Evolutionary conservation across 331 rosid species (phyloP).

Genomic region (Prunus yedoensis): DNA sequence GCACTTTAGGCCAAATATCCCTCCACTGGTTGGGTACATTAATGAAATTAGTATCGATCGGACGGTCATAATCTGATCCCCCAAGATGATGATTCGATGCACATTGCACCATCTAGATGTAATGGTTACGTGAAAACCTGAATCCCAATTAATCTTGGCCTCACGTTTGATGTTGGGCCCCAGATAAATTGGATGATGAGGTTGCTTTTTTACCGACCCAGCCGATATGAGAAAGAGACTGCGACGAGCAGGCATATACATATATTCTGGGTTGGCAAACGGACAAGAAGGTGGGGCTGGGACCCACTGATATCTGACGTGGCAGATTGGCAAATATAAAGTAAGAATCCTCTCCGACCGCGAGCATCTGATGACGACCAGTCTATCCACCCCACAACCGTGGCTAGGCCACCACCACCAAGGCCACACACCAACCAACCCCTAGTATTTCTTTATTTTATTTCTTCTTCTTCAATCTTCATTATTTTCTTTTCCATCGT

Average conservation of each 20-base stretch:
- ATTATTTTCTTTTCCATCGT: not conserved
- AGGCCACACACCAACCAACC: not conserved
- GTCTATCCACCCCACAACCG: slow-evolving; percentile 27
- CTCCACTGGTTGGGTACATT: not conserved
- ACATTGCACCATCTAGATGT: not conserved
- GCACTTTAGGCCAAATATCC: not conserved
- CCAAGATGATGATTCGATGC: slow-evolving; percentile 11
- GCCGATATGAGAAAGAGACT: not conserved
- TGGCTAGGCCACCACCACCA: slow-evolving; percentile 27
- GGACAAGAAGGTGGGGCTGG: slow-evolving; percentile 28
- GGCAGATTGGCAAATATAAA: slow-evolving; percentile 17
- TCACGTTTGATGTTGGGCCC: slow-evolving; percentile 21
- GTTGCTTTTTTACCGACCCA: not conserved
- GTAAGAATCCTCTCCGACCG: slow-evolving; percentile 35
- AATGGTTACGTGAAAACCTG: slow-evolving; percentile 1
- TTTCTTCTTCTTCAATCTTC: not conserved
- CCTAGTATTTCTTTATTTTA: not conserved
- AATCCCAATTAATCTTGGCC: slow-evolving; percentile 4
- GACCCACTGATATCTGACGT: slow-evolving; percentile 25
- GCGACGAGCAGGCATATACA: not conserved
- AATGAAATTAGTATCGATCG: slow-evolving; percentile 6
- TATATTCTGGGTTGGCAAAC: slow-evolving; percentile 14
- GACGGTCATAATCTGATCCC: slow-evolving; percentile 12
- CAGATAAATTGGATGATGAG: not conserved
- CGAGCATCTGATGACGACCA: slow-evolving; percentile 37